Conservation (phyloP, 495 filamentous ascomycete species). For the Rostrohypoxylon terebratum region DNA sequence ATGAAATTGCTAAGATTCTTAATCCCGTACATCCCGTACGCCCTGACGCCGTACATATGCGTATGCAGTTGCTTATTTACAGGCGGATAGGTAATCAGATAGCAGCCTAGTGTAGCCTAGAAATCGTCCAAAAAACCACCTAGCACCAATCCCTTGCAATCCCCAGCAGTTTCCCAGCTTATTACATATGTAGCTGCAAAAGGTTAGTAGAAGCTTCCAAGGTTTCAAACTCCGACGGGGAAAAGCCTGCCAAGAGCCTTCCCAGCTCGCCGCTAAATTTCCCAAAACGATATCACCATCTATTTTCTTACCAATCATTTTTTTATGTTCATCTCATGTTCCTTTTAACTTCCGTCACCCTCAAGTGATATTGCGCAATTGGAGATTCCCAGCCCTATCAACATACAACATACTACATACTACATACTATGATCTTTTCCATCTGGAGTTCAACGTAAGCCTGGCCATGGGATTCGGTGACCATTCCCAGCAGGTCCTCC, state of each 20-base stretch:
- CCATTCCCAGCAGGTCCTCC: slow-evolving; percentile 58
- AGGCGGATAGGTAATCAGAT: background rate
- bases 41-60: background rate
- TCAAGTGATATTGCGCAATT: slow-evolving; percentile 47
- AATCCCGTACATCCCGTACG: too few species aligned
- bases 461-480: slow-evolving; percentile 50
- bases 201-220: slow-evolving; percentile 29
- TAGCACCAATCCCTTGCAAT: background rate
- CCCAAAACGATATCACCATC: slow-evolving; percentile 34
- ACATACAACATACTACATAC: too few species aligned
- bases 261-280: slow-evolving; percentile 27
- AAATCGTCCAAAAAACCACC: background rate
- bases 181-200: background rate
- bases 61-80: background rate
- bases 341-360: slow-evolving; percentile 45
- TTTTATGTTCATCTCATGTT: slow-evolving; percentile 10
- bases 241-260: slow-evolving; percentile 7
- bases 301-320: slow-evolving; percentile 32
- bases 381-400: slow-evolving; percentile 8
- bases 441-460: slow-evolving; percentile 36
- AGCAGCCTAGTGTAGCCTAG: background rate
- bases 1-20: slow-evolving; percentile 4
- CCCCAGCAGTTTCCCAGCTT: slow-evolving; percentile 8
- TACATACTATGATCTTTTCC: slow-evolving; percentile 51
- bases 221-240: slow-evolving; percentile 26